Base-by-base conservation (phyloP, 2,329 filamentous ascomycete genomes). In the Colletotrichum tropicale region DNA sequence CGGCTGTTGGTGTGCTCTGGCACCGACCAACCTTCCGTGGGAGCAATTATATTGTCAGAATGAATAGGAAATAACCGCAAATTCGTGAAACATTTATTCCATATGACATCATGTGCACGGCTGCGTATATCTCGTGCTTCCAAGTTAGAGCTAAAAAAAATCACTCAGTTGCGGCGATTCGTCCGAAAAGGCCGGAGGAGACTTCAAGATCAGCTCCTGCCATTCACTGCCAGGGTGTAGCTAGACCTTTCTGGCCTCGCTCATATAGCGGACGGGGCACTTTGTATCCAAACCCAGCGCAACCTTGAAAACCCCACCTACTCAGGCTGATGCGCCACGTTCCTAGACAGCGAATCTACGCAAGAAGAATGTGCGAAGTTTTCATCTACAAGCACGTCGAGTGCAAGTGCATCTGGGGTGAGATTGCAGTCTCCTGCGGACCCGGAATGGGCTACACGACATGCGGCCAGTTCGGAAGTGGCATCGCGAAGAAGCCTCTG, bases 321-420 rank as follows among this genome's bases (percentile, higher is more conserved):
- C 43, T 10, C n/a, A 48, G 43, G n/a, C 18, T 24, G 55, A 16
- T 9, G 12, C 15, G 16, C 43, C 18, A 24, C 36, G 36, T n/a
- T 5, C n/a, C 18, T 16, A n/a, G 6, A 52, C n/a, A 62, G 30
- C 38, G 52, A 13, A 12, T 13, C 43, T 52, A 55, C 52, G 28
- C 70, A 67, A 13, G 15, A 24, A 78, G 38, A 62, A 91, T 91
- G 89, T 91, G 89, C 80, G 78, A 79, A 21, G 84, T 87, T n/a
- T 86, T 83, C 30, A 87, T 88, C 81, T 89, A 86, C 81, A 83
- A 84, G 74, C 87, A 89, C 81, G 86, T 85, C 66, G 78, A 78
- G 74, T 91, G 90, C 85, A 83, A 84, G 13, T 90, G 91, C 84
- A 86, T 84, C 78, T 92, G 90, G 90, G 85, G 88, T 56, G 80